Base-by-base conservation (phyloP, 140 eudicot species). In the Cichorium intybus region DNA sequence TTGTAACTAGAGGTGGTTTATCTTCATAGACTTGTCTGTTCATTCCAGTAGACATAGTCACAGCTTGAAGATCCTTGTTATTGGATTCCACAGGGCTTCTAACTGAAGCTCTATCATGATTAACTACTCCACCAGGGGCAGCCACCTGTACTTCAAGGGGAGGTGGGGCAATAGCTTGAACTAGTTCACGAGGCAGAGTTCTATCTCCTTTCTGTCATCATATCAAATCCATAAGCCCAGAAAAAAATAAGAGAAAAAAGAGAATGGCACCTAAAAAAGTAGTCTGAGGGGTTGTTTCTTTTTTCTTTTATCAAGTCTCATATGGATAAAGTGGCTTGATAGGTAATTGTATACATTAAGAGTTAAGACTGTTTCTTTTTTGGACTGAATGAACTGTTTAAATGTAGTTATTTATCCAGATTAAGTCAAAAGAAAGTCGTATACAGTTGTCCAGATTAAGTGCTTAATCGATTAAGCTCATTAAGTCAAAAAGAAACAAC, bases 131-230 rank as follows among this genome's bases (percentile, higher is more conserved):
- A 69, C 79, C 56, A 72, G 87, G 87, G 49, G 77, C 74, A 53
- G 53, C 57, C 39, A 61, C 37, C 81, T 88, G 95, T 35, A 77
- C 61, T 63, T 93, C 99, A 6, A 88, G 88, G 16, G 97, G 94
- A 18, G 99, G 99, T 22, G 99, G 99, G 10, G 74, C 62, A 61
- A 93, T 89, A 47, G 95, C 85, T 57, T 86, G 90, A 29, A 93
- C 86, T 62, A 93, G 76, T 66, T 88, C 97, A 39, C 76, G 85
- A 10, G 99, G 99, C 71, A 93, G 80, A 72, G 85, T 84, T 68
- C 77, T 83, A 56, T 93, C 96, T 68, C 97, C 97, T 89, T 93
- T 93, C 97, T 93, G 87, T 60, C 60, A 81, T 60, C 33, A 72
- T 64, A 33, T 59, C 63, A 68, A 24, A 68, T 60, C 57, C 31